Conservation (phyloP, 306 rosid species). For the Vigna reflexopilosa region DNA sequence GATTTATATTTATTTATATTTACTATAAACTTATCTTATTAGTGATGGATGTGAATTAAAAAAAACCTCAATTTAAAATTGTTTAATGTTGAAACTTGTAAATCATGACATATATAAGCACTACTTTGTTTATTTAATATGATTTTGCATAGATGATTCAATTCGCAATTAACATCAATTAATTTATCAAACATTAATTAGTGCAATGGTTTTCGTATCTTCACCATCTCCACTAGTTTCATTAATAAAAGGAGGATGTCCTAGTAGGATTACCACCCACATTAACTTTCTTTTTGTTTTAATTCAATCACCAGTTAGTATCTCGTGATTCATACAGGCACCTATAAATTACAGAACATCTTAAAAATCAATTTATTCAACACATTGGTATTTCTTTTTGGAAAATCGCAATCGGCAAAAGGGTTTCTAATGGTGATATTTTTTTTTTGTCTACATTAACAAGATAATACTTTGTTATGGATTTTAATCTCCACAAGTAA, state of each 20-base stretch:
- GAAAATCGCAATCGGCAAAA: neutral
- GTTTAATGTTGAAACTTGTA: conserved; percentile 5
- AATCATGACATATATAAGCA: conserved; percentile 20
- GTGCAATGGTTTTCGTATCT: conserved; percentile 34
- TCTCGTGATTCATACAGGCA: neutral
- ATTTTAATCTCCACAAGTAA: no score
- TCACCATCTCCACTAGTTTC: conserved; percentile 43
- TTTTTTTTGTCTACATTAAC: no score
- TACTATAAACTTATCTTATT: no score
- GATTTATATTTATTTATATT: no score
- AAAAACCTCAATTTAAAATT: neutral
- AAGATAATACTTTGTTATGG: no score
- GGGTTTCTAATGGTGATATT: neutral
- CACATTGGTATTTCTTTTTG: neutral
- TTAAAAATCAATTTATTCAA: neutral
- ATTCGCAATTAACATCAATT: neutral
- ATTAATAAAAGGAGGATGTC: conserved; percentile 11
- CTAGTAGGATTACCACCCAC: conserved; percentile 28
- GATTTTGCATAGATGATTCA: neutral
- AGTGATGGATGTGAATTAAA: no score
- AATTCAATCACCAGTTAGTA: neutral
- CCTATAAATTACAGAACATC: neutral
- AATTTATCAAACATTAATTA: conserved; percentile 11
- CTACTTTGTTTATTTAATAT: neutral
- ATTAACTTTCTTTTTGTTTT: conserved; percentile 5